phyloP scores from a whole-genome alignment of 345 rosid genomes.

The Conringia planisiliqua region DNA sequence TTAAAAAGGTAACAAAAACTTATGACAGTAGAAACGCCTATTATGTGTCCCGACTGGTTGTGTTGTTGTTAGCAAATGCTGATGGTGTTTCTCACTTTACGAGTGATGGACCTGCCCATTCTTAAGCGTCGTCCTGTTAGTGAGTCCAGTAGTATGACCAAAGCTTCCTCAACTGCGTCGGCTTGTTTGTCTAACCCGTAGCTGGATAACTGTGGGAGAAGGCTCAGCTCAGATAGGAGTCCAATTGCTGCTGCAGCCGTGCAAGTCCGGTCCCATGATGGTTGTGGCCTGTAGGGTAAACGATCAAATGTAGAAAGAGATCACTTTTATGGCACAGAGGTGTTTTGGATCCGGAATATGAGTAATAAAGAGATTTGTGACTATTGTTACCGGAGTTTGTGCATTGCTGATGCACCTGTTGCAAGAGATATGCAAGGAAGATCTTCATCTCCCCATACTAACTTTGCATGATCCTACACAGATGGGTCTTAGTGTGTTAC shows the following conservation, averaged over 20 bases:
- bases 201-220: constrained; percentile 51
- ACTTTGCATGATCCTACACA: constrained; percentile 69
- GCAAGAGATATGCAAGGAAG: constrained; percentile 73
- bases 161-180: constrained; percentile 64
- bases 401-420: constrained; percentile 85
- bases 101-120: constrained; percentile 92
- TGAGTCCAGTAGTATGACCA: constrained; percentile 63
- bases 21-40: not conserved
- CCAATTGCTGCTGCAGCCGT: constrained; percentile 89
- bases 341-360: constrained; percentile 5
- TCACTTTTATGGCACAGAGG: not conserved
- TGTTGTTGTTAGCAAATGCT: constrained; percentile 43
- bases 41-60: not conserved
- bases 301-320: not conserved
- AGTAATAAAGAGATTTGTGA: not conserved
- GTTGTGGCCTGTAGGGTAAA: constrained; percentile 70
- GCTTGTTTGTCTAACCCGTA: constrained; percentile 54
- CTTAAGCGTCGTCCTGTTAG: constrained; percentile 72
- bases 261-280: constrained; percentile 96
- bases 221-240: constrained; percentile 68
- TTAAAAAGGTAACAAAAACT: too few species aligned
- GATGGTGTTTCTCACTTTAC: constrained; percentile 51
- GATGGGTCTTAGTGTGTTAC: not conserved
- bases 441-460: constrained; percentile 68
- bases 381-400: constrained; percentile 73